These are phyloP conservation scores for Gossypium lobatum DNA, from an alignment of 441 rosid species.

Conservation along the genomic window DNA sequence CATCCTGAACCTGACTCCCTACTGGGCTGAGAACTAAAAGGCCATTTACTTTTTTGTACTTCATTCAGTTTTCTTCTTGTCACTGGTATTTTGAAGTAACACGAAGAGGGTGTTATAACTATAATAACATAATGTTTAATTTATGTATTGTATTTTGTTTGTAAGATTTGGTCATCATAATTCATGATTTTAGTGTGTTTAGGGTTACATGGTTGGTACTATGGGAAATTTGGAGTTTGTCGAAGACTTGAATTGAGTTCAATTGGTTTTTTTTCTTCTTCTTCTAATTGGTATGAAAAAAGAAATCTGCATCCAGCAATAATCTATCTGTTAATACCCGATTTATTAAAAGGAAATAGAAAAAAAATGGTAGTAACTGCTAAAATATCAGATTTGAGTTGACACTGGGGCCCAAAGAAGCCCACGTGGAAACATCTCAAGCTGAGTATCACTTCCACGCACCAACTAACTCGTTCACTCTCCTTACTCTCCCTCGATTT, in stretches of 20 bases:
- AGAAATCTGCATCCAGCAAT: too few relatives aligned
- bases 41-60: too few relatives aligned
- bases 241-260: neutral
- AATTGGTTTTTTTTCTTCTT: neutral
- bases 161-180: neutral
- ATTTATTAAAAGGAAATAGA: too few relatives aligned
- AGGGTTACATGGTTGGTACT: neutral
- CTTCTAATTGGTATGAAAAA: too few relatives aligned
- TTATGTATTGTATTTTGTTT: too few relatives aligned
- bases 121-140: too few relatives aligned
- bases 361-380: too few relatives aligned
- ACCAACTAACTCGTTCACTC: neutral
- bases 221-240: neutral
- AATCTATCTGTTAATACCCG: too few relatives aligned
- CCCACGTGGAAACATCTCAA: conserved; percentile 1
- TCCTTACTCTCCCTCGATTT: neutral
- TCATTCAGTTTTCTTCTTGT: too few relatives aligned
- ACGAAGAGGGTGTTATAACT: too few relatives aligned
- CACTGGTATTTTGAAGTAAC: too few relatives aligned
- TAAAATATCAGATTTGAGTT: neutral
- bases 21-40: too few relatives aligned
- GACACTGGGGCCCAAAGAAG: neutral
- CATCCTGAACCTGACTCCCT: neutral
- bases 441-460: neutral
- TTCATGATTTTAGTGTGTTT: neutral